Evolutionary conservation across 108 stramenopile genomes (phyloP).

Genomic region (Skeletonema menzelii): DNA sequence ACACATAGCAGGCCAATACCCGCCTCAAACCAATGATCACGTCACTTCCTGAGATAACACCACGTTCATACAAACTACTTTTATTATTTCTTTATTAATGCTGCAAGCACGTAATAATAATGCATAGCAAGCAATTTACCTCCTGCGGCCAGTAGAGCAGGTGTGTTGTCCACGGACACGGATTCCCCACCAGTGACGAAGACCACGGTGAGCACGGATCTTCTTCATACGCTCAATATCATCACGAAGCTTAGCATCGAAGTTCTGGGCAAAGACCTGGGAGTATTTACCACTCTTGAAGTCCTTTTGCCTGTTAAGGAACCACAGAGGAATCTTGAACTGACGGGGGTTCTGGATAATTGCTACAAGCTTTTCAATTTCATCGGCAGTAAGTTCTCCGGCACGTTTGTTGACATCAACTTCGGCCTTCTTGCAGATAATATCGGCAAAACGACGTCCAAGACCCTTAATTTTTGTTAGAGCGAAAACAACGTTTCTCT

Average conservation of each 20-base stretch:
- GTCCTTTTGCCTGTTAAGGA: slow-evolving; percentile 99
- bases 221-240: slow-evolving; percentile 99
- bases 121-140: slow-evolving; percentile 31
- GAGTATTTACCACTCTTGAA: slow-evolving; percentile 98
- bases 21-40: not conserved
- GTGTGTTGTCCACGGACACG: slow-evolving; percentile 99
- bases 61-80: not conserved
- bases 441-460: slow-evolving; percentile 97
- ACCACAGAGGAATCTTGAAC: slow-evolving; percentile 99
- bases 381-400: slow-evolving; percentile 98
- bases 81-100: not conserved
- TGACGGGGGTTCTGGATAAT: slow-evolving; percentile 98
- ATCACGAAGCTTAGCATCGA: slow-evolving; percentile 98
- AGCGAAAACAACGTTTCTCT: slow-evolving; percentile 98
- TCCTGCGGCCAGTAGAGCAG: slow-evolving; percentile 98
- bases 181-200: slow-evolving; percentile 99
- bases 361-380: slow-evolving; percentile 99
- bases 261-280: slow-evolving; percentile 96
- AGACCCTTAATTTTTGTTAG: slow-evolving; percentile 98
- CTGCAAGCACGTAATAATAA: not conserved
- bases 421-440: slow-evolving; percentile 99
- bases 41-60: not conserved
- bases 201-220: slow-evolving; percentile 98
- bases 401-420: slow-evolving; percentile 99
- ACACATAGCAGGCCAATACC: not conserved